Evolutionary conservation across 805 yeast genomes (phyloP).

Genomic region (Saccharomyces jurei): DNA sequence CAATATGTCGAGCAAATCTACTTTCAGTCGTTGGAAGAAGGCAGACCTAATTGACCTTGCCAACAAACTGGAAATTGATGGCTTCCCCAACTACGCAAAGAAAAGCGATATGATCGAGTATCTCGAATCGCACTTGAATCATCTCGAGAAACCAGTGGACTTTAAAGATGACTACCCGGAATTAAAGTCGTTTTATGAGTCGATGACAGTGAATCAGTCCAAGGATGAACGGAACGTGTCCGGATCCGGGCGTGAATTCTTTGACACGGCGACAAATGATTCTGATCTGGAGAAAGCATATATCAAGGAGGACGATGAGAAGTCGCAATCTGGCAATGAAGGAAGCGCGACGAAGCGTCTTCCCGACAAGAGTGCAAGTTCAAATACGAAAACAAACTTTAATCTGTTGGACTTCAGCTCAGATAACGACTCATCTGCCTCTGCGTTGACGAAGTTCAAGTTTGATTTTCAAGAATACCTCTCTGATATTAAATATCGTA

Average conservation of each 20-base stretch:
- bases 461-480: constrained; percentile 19
- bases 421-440: neutral
- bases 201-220: constrained; percentile 1
- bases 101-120: constrained; percentile 14
- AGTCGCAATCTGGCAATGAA: neutral
- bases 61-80: constrained; percentile 17
- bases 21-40: constrained; percentile 22
- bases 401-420: neutral
- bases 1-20: constrained; percentile 5
- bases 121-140: constrained; percentile 14
- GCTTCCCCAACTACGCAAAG: constrained; percentile 11
- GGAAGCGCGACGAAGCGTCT: neutral
- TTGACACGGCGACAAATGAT: neutral
- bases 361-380: neutral
- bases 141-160: constrained; percentile 16
- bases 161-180: constrained; percentile 23
- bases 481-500: constrained; percentile 13
- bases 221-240: neutral
- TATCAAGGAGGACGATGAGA: neutral
- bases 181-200: constrained; percentile 18
- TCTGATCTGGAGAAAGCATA: neutral
- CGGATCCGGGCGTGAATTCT: neutral
- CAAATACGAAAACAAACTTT: neutral
- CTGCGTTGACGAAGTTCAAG: constrained; percentile 6
- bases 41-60: constrained; percentile 22